Evolutionary conservation across 805 yeast species (phyloP), one percentile per base, ranked within the genome.

Genomic region (Torulaspora microellipsoides): DNA sequence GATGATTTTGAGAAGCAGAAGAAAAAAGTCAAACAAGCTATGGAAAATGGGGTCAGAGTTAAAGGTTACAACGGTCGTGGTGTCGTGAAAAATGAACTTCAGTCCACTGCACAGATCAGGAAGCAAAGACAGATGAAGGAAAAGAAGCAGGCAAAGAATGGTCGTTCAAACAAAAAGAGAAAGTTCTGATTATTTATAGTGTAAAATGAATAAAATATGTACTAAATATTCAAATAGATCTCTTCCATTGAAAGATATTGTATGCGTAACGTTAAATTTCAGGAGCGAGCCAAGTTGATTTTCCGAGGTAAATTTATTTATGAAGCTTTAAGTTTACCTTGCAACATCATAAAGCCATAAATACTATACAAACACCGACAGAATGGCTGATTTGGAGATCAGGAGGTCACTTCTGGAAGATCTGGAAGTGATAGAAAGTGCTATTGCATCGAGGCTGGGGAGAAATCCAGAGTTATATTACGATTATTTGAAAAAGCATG

Each of bases 1-100:
- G 96, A 90, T 59, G 90, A 93, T 66, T 93, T 77, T 67, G 75
- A 80, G 47, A 73, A 73, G 51, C 96, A 91, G 63, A 81, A 85
- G 77, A 80, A 81, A 70, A 83, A 85, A 68, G 91, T 86, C 38
- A 78, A 77, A 41, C 79, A 78, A 54, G 98, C 98, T 2, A 58
- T 81, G 45, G 95, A 82, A 8, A 70, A 78, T 38, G 97, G 97
- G 37, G 62, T 77, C 27, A 61, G 64, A 8, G 86, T 88, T 42
- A 86, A 83, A 69, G 95, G 93, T 8, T 71, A 62, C 53, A 76
- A 77, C 44, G 60, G 60, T 37, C 56, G 53, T 34, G 60, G 66
- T 31, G 69, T 70, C 33, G 46, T 56, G 11, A 58, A 56, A 27
- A 61, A 58, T 40, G 96, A 88, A 59, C 60, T 93, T 43, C 78